Evolutionary conservation across 2,329 filamentous ascomycete species (phyloP).

Genomic region (Pestalotiopsis sp.): DNA sequence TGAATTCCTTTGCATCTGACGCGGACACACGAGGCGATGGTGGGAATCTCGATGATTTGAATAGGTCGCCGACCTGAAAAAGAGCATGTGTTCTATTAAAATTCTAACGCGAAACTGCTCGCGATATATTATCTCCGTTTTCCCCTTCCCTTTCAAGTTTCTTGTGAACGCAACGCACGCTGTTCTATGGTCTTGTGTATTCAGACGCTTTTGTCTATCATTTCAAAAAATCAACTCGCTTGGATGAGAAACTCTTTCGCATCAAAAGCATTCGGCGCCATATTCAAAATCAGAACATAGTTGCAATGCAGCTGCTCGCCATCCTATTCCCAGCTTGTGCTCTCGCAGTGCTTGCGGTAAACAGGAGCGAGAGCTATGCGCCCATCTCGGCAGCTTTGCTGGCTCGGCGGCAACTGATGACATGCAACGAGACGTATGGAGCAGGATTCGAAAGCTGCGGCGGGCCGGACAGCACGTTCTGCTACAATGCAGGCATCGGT

Average conservation of each 20-base stretch:
- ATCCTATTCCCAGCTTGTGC: slow-evolving; percentile 21
- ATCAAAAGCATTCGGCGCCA: background rate
- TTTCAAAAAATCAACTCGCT: background rate
- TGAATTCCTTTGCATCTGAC: background rate
- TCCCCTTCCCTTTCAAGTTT: background rate
- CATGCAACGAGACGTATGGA: slow-evolving; percentile 39
- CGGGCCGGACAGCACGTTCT: slow-evolving; percentile 30
- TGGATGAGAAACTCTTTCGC: background rate
- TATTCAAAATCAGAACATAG: background rate
- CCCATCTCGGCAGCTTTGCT: slow-evolving; percentile 18
- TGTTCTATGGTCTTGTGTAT: background rate
- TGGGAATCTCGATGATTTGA: background rate
- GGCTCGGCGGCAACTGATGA: slow-evolving; percentile 26
- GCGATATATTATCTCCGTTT: too few relatives aligned
- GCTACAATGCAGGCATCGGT: slow-evolving; percentile 36
- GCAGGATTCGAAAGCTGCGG: slow-evolving; percentile 34
- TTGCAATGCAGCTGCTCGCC: slow-evolving; percentile 23
- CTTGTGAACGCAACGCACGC: background rate
- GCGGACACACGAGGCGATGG: background rate
- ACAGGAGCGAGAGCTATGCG: slow-evolving; percentile 21
- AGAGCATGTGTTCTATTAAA: background rate
- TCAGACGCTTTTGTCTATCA: background rate
- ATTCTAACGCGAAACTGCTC: too few relatives aligned
- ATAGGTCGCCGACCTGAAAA: background rate
- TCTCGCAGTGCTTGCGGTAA: slow-evolving; percentile 18